phyloP scores from a whole-genome alignment of 1,284 basidiomycete genomes.

The Ceratobasidium sp. region DNA sequence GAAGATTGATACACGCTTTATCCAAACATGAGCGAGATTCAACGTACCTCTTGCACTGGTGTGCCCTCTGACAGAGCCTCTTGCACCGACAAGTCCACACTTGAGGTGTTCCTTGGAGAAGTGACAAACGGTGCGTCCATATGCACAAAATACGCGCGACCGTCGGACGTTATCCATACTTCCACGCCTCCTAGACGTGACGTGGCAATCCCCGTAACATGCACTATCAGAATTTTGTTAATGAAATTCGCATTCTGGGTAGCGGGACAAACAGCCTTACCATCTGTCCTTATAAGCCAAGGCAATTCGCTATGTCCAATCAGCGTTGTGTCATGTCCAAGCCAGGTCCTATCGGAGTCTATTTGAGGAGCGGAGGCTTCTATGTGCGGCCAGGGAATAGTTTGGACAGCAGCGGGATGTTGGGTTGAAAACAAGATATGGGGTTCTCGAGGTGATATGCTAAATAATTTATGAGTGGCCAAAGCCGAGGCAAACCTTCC shows the following conservation, averaged over 20 bases:
- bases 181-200: conserved; percentile 70
- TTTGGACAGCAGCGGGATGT: conserved; percentile 75
- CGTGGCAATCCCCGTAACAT: conserved; percentile 66
- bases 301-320: conserved; percentile 73
- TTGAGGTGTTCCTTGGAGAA: conserved; percentile 26
- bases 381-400: conserved; percentile 76
- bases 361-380: conserved; percentile 50
- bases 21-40: not conserved
- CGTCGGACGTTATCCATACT: conserved; percentile 84
- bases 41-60: conserved; percentile 17
- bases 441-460: conserved; percentile 75
- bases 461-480: conserved; percentile 49
- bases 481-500: conserved; percentile 50
- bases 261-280: conserved; percentile 54
- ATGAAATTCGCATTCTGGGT: not conserved
- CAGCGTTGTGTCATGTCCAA: conserved; percentile 74
- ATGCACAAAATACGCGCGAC: conserved; percentile 78
- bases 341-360: conserved; percentile 54
- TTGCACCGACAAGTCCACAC: conserved; percentile 22
- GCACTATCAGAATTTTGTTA: conserved; percentile 58
- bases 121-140: conserved; percentile 57
- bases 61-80: not conserved
- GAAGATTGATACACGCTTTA: not conserved
- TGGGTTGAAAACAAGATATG: conserved; percentile 77
- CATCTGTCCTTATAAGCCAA: conserved; percentile 76